A percentile compares a stretch with the other conserved stretches of the same genome.
These are phyloP conservation scores for Hymenochaete sp. DNA, from an alignment of 1,284 basidiomycete genomes.

Conservation along the genomic window DNA sequence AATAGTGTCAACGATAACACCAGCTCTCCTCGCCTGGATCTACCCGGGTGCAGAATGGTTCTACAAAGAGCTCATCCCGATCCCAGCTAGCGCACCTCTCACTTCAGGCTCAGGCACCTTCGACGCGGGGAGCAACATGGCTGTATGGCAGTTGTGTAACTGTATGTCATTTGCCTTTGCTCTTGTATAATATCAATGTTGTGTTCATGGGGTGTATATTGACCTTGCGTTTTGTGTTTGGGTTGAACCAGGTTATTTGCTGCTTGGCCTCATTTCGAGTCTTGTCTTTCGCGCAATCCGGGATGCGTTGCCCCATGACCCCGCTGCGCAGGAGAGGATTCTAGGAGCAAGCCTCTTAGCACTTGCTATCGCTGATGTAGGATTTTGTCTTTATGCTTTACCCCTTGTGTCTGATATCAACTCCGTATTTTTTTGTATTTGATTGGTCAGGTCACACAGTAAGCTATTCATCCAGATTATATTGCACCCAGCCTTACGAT, in stretches of 20 bases:
- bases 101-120: slow-evolving; percentile 24
- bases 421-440: not conserved
- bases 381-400: slow-evolving; percentile 24
- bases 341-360: slow-evolving; percentile 55
- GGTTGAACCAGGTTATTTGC: slow-evolving; percentile 47
- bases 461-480: slow-evolving; percentile 23
- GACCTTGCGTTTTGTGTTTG: not conserved
- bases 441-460: slow-evolving; percentile 43
- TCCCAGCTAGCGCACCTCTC: slow-evolving; percentile 26
- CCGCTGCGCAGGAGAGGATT: slow-evolving; percentile 59
- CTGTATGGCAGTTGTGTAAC: slow-evolving; percentile 64
- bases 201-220: not conserved
- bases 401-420: not conserved
- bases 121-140: slow-evolving; percentile 53
- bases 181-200: not conserved
- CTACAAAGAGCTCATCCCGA: slow-evolving; percentile 58
- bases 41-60: slow-evolving; percentile 65
- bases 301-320: slow-evolving; percentile 51
- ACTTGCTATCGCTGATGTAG: slow-evolving; percentile 65
- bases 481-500: not conserved
- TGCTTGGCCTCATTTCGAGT: slow-evolving; percentile 58
- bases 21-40: slow-evolving; percentile 51
- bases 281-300: slow-evolving; percentile 63
- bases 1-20: slow-evolving; percentile 49
- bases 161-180: slow-evolving; percentile 34